These are phyloP conservation scores for Colletotrichum incanum DNA, from an alignment of 2,329 filamentous ascomycete genomes.

Conservation along the genomic window DNA sequence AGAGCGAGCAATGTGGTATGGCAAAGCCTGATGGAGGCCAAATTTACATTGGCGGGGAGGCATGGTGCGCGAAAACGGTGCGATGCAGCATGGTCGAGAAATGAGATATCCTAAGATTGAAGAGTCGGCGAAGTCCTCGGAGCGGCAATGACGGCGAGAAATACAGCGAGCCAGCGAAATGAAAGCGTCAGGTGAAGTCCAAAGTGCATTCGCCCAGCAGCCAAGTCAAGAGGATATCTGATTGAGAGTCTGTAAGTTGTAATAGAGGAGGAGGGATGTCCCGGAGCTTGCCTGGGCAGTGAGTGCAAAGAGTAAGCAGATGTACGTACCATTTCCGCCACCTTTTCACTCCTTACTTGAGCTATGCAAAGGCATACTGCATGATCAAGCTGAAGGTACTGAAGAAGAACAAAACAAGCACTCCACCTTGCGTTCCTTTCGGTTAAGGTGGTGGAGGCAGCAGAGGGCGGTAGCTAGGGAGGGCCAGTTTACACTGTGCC, in stretches of 20 bases:
- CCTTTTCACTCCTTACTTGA: background rate
- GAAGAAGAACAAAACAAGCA: background rate
- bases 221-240: background rate
- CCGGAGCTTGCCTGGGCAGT: background rate
- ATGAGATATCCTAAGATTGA: background rate
- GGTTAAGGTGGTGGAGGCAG: background rate
- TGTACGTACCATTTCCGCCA: background rate
- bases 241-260: background rate
- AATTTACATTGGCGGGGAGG: background rate
- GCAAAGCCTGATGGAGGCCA: background rate
- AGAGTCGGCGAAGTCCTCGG: conserved; percentile 20
- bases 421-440: background rate
- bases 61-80: background rate
- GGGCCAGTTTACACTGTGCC: conserved; percentile 9
- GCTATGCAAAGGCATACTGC: conserved; percentile 7
- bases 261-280: background rate
- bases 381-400: background rate
- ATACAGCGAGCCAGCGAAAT: conserved; percentile 32
- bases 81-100: background rate
- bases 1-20: background rate
- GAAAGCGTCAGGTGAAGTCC: background rate
- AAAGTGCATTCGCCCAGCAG: background rate
- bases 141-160: conserved; percentile 19
- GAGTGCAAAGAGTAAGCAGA: background rate
- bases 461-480: background rate